A percentile compares a stretch with the other conserved stretches of the same genome.
These are phyloP conservation scores for Apiospora kogelbergensis DNA, from an alignment of 2,329 filamentous ascomycete species.

Conservation along the genomic window DNA sequence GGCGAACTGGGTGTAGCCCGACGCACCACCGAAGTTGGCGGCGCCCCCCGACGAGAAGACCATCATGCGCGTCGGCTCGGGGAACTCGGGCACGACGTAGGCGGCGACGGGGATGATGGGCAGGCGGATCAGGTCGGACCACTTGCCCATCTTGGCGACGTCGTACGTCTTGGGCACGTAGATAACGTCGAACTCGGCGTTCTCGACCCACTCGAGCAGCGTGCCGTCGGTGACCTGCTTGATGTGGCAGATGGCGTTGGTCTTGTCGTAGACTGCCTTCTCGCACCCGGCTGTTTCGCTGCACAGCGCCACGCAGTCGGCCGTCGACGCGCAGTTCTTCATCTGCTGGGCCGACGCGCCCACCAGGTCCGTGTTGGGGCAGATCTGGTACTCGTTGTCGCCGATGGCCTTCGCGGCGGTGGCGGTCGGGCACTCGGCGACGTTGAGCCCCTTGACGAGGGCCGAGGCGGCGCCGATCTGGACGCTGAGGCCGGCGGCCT, in stretches of 20 bases:
- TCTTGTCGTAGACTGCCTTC: constrained; percentile 14
- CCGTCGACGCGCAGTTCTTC: not conserved
- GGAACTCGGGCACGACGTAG: constrained; percentile 26
- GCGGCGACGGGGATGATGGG: constrained; percentile 29
- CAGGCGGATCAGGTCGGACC: constrained; percentile 25
- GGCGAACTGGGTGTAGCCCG: constrained; percentile 20
- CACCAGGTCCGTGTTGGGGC: constrained; percentile 7
- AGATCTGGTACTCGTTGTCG: not conserved
- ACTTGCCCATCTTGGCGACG: constrained; percentile 19
- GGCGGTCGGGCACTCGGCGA: not conserved
- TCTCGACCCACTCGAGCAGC: constrained; percentile 18
- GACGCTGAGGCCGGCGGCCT: not conserved
- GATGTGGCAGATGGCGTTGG: constrained; percentile 16
- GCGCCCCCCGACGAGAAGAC: constrained; percentile 26
- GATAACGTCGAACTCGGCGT: constrained; percentile 18
- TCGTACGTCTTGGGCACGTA: constrained; percentile 17
- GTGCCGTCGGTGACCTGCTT: constrained; percentile 14
- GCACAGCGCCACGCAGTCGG: constrained; percentile 11
- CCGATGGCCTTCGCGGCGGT: not conserved
- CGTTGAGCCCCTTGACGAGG: not conserved
- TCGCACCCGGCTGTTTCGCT: constrained; percentile 9
- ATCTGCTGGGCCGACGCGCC: constrained; percentile 5
- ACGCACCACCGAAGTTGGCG: constrained; percentile 22
- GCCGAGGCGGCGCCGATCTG: not conserved
- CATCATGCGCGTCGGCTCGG: constrained; percentile 23